Percentiles rank a stretch among this genome's conserved stretches.
These are phyloP conservation scores for Dioscorea cayenensis DNA, from an alignment of 116 monocot species.

Conservation along the genomic window DNA sequence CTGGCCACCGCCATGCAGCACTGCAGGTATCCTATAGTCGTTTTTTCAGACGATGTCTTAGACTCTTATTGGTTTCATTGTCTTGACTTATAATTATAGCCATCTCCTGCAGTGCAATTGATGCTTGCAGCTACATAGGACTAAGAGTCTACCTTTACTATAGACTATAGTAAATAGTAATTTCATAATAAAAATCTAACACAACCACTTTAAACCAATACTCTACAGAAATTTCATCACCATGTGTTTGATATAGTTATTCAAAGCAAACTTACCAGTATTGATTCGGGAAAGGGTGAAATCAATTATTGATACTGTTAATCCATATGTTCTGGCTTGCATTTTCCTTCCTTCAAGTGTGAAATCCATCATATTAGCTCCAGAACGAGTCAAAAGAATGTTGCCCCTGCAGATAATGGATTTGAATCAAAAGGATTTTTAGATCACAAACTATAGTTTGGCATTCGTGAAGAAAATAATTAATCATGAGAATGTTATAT, in stretches of 20 bases:
- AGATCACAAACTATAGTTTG: not conserved
- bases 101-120: too few relatives aligned
- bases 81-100: too few relatives aligned
- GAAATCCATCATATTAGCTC: constrained; percentile 32
- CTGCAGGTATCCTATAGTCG: too few relatives aligned
- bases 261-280: constrained; percentile 48
- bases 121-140: too few relatives aligned
- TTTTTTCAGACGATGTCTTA: too few relatives aligned
- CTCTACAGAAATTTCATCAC: not conserved
- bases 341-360: constrained; percentile 60
- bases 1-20: too few relatives aligned
- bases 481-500: constrained; percentile 2
- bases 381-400: constrained; percentile 68
- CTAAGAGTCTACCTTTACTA: too few relatives aligned
- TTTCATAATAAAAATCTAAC: too few relatives aligned
- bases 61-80: too few relatives aligned
- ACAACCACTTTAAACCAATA: not conserved
- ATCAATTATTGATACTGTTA: constrained; percentile 78
- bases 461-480: not conserved
- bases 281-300: constrained; percentile 95
- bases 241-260: not conserved
- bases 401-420: constrained; percentile 63
- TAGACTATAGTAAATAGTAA: too few relatives aligned
- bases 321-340: constrained; percentile 54
- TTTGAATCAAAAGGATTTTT: not conserved